Evolutionary conservation across 1,284 basidiomycete species (phyloP), one percentile per base, ranked within the genome.

Genomic region (Tilletia horrida): DNA sequence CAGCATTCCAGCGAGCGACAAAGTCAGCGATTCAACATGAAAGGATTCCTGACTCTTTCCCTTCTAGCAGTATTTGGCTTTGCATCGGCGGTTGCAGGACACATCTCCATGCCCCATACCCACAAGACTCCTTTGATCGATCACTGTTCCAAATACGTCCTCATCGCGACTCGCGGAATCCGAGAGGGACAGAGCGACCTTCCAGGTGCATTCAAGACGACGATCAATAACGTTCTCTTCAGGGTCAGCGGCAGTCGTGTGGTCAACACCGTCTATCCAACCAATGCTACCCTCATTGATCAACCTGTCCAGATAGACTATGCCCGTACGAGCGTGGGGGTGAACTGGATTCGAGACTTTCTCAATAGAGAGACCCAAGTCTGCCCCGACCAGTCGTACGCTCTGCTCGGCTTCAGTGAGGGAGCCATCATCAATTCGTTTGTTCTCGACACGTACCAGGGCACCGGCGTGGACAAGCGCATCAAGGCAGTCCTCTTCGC

Each of bases 201-300:
- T 16, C 35, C 55, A 16, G 27, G 27, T 27, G 55, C 55, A 0
- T 59, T 59, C 31, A 21, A 13, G 9, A 27, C 16, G 13, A 40
- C 21, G 29, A 21, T 59, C 14, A 31, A 59, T 18, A 35, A 31
- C 27, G 35, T 27, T 8, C 27, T 59, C 9, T 16, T 27, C 16
- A 18, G 16, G 29, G 27, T 59, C 27, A 25, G 16, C 9, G 31
- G 27, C n/a, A 27, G 55, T 14, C 18, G 14, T 7, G 31, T n/a
- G 29, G 31, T 35, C 55, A 27, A 59, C 29, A 40, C 35, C 29
- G 55, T 59, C 55, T 59, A 59, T 14, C 55, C 55, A 18, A 29
- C 55, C 27, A 29, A 59, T 16, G 27, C 55, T 3, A 31, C 29
- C 55, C 27, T 59, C 55, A 40, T 29, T 7, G 55, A 23, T 16